Evolutionary conservation across 2,329 filamentous ascomycete species (phyloP).

Genomic region (Amylocarpus encephaloides): DNA sequence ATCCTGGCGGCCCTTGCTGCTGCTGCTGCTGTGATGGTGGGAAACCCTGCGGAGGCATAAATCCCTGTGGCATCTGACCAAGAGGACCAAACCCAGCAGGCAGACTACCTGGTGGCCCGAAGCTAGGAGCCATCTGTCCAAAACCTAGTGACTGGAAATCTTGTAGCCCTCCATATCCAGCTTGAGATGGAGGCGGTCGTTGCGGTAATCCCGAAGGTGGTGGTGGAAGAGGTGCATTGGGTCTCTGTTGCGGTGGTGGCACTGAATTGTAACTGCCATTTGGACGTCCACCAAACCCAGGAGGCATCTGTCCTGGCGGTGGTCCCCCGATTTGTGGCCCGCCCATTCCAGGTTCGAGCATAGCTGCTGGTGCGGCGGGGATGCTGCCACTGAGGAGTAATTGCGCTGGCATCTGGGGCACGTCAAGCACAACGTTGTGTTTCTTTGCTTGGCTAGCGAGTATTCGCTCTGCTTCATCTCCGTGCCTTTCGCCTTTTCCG

Average conservation of each 20-base stretch:
- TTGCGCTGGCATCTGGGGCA: constrained; percentile 31
- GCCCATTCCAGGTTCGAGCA: constrained; percentile 28
- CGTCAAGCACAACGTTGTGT: constrained; percentile 81
- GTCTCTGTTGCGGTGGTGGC: constrained; percentile 30
- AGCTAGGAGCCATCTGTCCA: constrained; percentile 37
- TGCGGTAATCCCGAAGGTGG: constrained; percentile 50
- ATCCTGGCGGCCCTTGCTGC: constrained; percentile 28
- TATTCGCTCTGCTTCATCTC: constrained; percentile 87
- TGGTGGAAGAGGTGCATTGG: constrained; percentile 51
- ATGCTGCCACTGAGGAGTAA: constrained; percentile 37
- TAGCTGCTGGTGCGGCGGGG: constrained; percentile 36
- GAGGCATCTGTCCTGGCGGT: constrained; percentile 23
- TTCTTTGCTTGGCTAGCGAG: constrained; percentile 89
- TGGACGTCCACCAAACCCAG: constrained; percentile 25
- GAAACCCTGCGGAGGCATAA: constrained; percentile 26
- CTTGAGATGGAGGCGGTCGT: constrained; percentile 62
- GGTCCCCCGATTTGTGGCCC: constrained; percentile 16
- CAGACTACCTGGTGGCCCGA: constrained; percentile 32
- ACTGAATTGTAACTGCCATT: constrained; percentile 26
- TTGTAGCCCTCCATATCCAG: constrained; percentile 60
- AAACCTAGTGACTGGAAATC: constrained; percentile 40
- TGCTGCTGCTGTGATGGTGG: constrained; percentile 19
- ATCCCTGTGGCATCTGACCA: constrained; percentile 23
- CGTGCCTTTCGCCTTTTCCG: constrained; percentile 92
- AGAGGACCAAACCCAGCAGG: constrained; percentile 27